A percentile compares a stretch with the other conserved stretches of the same genome.
Evolutionary conservation across 2,329 filamentous ascomycete genomes (phyloP).

Genomic region (Cryphonectria radicalis): DNA sequence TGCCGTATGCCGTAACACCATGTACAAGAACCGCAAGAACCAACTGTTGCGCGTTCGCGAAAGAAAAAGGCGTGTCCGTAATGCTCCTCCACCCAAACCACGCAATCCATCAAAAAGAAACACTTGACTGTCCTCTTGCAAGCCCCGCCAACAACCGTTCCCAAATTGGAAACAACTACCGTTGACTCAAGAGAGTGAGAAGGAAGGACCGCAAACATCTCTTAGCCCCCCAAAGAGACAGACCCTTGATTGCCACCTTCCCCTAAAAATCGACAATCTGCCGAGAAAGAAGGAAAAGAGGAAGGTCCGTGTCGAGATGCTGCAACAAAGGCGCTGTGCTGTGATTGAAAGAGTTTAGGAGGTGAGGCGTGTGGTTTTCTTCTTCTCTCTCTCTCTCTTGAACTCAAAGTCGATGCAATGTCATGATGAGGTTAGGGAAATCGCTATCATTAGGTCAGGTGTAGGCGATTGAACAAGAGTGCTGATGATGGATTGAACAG

Average conservation of each 20-base stretch:
- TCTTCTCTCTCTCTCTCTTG: neutral
- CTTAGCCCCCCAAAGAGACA: neutral
- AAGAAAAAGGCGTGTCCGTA: neutral
- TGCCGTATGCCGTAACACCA: neutral
- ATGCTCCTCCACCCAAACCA: neutral
- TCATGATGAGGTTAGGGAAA: neutral
- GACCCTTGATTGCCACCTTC: neutral
- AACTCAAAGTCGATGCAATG: neutral
- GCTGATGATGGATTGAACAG: neutral
- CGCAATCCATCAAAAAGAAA: neutral
- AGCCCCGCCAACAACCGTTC: neutral
- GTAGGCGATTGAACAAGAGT: neutral
- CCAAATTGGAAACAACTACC: neutral
- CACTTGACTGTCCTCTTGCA: neutral
- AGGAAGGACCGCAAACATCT: neutral
- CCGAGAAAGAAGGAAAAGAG: neutral
- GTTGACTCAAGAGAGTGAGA: neutral
- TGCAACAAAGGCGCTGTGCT: neutral
- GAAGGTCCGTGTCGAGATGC: neutral
- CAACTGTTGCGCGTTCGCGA: neutral
- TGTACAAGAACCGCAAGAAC: slow-evolving; percentile 11
- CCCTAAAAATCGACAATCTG: neutral
- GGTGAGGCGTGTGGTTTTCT: neutral
- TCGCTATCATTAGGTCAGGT: neutral
- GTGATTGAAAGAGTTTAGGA: neutral